phyloP scores from a whole-genome alignment of 495 filamentous ascomycete genomes.

The Thermothielavioides terrestris region DNA sequence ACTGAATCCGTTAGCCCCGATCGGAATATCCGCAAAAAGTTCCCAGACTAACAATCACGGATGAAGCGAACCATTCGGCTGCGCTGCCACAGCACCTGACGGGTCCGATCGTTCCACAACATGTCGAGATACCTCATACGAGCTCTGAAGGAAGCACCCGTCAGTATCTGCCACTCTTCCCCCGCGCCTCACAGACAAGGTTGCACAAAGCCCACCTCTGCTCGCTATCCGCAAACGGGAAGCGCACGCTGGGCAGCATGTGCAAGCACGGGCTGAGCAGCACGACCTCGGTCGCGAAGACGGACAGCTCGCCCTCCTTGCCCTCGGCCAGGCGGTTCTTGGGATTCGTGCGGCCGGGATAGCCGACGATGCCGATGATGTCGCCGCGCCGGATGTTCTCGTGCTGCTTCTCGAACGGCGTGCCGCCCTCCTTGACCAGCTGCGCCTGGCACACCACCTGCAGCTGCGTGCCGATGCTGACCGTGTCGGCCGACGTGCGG shows the following conservation, averaged over 20 bases:
- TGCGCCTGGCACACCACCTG: conserved; percentile 90
- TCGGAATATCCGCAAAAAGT: background rate
- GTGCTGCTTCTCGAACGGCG: conserved; percentile 76
- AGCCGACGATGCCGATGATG: conserved; percentile 80
- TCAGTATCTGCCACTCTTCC: conserved; percentile 20
- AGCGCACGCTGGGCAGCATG: conserved; percentile 85
- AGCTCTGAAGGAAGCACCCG: conserved; percentile 30
- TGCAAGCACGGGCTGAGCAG: conserved; percentile 88
- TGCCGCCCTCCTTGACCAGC: conserved; percentile 48
- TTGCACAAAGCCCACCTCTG: conserved; percentile 35
- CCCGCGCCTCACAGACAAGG: background rate
- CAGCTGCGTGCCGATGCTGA: conserved; percentile 57
- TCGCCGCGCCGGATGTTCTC: conserved; percentile 85
- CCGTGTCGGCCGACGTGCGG: conserved; percentile 44
- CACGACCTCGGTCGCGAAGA: conserved; percentile 80
- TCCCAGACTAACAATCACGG: conserved; percentile 47
- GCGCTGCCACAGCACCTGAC: conserved; percentile 72
- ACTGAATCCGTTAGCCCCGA: conserved; percentile 17
- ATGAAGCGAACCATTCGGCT: conserved; percentile 80
- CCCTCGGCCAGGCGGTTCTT: conserved; percentile 62
- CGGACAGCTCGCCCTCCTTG: conserved; percentile 79
- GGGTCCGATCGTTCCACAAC: conserved; percentile 84
- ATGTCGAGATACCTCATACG: conserved; percentile 89
- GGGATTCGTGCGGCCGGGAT: conserved; percentile 79
- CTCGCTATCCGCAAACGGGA: conserved; percentile 91